Evolutionary conservation across 169 alveolate species (phyloP).

Genomic region (Plasmodium falciparum): DNA sequence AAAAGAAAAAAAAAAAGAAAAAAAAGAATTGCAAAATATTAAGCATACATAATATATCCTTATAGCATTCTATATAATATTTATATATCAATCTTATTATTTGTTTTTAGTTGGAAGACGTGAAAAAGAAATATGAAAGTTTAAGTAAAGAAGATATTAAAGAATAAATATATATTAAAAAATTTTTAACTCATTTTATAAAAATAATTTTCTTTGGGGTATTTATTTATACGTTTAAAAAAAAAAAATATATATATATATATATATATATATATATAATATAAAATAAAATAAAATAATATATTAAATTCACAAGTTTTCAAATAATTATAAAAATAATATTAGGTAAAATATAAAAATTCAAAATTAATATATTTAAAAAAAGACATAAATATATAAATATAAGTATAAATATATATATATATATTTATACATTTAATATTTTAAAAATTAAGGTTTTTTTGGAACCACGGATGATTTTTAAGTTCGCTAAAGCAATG

Average conservation of each 20-base stretch:
- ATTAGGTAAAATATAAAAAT: neutral
- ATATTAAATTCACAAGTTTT: neutral
- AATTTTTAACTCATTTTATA: neutral
- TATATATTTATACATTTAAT: neutral
- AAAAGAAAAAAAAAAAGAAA: too few species aligned
- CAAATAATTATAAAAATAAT: neutral
- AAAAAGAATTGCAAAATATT: too few species aligned
- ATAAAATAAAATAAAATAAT: conserved; percentile 3
- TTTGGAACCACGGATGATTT: conserved; percentile 73
- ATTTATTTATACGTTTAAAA: too few species aligned
- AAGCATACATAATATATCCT: too few species aligned
- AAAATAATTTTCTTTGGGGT: neutral
- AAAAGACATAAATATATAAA: neutral
- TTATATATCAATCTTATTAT: neutral
- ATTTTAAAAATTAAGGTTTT: conserved; percentile 59
- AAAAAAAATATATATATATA: neutral
- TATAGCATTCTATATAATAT: too few species aligned
- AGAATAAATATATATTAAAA: neutral
- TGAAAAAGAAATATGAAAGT: conserved; percentile 6
- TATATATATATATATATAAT: neutral
- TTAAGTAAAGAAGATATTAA: conserved; percentile 5
- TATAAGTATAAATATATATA: neutral
- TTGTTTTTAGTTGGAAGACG: conserved; percentile 15
- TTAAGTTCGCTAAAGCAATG: conserved; percentile 68
- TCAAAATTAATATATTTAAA: neutral